These are phyloP conservation scores for Aristolochia contorta DNA, from an alignment of 164 flowering plant species.

Conservation along the genomic window DNA sequence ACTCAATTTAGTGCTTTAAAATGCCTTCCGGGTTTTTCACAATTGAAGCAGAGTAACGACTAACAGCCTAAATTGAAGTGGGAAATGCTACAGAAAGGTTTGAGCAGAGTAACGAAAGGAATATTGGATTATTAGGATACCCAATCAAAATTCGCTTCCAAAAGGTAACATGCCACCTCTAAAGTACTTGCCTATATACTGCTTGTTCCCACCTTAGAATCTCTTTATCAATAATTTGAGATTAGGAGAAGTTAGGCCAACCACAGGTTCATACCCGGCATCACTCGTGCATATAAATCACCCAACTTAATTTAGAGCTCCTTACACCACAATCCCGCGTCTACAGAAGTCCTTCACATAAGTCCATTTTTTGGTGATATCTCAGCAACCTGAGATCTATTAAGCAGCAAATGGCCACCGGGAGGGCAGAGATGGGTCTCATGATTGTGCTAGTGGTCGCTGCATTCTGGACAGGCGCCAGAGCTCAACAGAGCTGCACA, in stretches of 20 bases:
- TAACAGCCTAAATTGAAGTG: no score
- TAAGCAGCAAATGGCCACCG: conserved; percentile 19
- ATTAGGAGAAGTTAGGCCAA: neutral
- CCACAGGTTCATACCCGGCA: neutral
- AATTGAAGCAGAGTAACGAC: no score
- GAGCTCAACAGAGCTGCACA: conserved; percentile 58
- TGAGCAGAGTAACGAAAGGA: neutral
- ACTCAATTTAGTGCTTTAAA: no score
- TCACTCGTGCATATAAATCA: neutral
- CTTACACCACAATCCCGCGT: neutral
- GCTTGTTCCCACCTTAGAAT: neutral
- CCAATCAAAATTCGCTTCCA: neutral
- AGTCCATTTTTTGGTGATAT: no score
- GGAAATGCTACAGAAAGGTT: neutral
- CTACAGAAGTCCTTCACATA: neutral
- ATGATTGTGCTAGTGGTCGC: conserved; percentile 20
- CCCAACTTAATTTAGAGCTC: neutral
- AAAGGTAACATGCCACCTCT: neutral
- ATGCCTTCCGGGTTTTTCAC: no score
- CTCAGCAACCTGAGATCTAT: no score
- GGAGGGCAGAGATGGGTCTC: conserved; percentile 10
- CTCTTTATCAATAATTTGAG: neutral
- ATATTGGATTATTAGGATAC: neutral
- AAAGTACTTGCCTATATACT: neutral
- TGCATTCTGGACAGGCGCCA: conserved; percentile 28